Conservation (phyloP, 805 yeast genomes). For the Sungouiella thailandica region DNA sequence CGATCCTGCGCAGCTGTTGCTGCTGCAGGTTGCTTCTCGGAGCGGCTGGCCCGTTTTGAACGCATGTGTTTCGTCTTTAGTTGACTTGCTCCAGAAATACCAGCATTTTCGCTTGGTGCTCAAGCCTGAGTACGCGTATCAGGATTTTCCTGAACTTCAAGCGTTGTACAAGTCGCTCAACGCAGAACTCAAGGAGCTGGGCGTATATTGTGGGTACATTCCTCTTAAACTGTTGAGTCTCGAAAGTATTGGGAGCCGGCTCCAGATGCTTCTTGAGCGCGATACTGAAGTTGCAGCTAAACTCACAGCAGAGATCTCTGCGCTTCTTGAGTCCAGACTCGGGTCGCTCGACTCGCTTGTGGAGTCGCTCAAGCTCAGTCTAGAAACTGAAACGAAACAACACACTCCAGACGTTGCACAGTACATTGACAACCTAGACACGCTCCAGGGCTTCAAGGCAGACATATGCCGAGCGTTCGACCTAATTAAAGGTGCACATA, state of each 20-base stretch:
- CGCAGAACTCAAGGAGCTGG: constrained; percentile 6
- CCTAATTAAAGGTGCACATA: constrained; percentile 3
- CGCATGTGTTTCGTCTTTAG: background rate
- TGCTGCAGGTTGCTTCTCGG: constrained; percentile 1
- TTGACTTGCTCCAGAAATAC: background rate
- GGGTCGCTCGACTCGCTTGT: constrained; percentile 5
- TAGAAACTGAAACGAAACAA: background rate
- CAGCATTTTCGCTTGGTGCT: constrained; percentile 2
- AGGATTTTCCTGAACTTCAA: constrained; percentile 13
- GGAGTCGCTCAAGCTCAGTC: background rate
- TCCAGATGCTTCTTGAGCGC: constrained; percentile 2
- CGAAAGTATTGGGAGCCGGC: constrained; percentile 4
- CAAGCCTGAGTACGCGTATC: constrained; percentile 7
- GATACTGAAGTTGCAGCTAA: constrained; percentile 2
- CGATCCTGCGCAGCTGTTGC: background rate
- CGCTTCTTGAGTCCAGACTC: constrained; percentile 3
- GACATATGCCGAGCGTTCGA: constrained; percentile 1
- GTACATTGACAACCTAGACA: constrained; percentile 5
- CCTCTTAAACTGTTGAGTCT: constrained; percentile 11
- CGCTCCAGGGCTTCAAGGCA: constrained; percentile 4
- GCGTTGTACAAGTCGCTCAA: constrained; percentile 6
- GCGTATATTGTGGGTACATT: constrained; percentile 9
- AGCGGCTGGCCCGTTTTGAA: background rate
- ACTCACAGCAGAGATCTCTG: constrained; percentile 1
- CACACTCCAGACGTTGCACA: background rate